Conservation (phyloP, 768 basidiomycete species). For the Fomitopsis serialis region DNA sequence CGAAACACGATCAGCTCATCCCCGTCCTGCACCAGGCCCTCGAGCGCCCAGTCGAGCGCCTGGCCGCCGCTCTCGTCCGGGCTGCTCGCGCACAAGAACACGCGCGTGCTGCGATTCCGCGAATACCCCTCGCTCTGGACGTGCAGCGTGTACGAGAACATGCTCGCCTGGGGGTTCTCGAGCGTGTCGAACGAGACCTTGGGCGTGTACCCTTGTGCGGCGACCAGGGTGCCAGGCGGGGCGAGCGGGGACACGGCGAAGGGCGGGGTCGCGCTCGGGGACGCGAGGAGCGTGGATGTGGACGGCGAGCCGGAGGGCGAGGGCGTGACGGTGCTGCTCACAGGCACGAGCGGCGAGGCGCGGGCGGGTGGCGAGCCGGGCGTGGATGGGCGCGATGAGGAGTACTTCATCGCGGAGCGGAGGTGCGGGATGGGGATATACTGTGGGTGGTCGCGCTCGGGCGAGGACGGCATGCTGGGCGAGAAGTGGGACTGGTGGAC, state of each 20-base stretch:
- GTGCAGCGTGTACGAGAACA: constrained; percentile 85
- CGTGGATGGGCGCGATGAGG: constrained; percentile 24
- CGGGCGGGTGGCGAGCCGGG: constrained; percentile 12
- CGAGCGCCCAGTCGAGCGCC: constrained; percentile 91
- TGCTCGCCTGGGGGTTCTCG: constrained; percentile 71
- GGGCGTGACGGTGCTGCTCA: constrained; percentile 1
- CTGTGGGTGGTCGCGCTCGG: constrained; percentile 14
- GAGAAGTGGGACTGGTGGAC: background rate
- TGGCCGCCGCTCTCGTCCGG: constrained; percentile 84
- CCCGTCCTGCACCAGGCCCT: constrained; percentile 77
- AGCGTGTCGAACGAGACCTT: constrained; percentile 88
- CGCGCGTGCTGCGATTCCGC: constrained; percentile 71
- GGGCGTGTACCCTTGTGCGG: constrained; percentile 39
- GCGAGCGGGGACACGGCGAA: constrained; percentile 12
- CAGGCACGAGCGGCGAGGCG: constrained; percentile 4
- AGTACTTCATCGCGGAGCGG: constrained; percentile 52
- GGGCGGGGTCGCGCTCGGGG: constrained; percentile 4
- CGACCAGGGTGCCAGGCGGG: constrained; percentile 12
- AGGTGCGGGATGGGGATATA: constrained; percentile 27
- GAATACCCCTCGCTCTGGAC: constrained; percentile 81
- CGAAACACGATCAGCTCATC: constrained; percentile 92
- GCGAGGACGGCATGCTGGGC: constrained; percentile 12
- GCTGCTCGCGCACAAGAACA: constrained; percentile 86
- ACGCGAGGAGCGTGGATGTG: background rate
- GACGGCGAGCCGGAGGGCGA: constrained; percentile 10